These are phyloP conservation scores for Vitrella brassicaformis DNA, from an alignment of 73 alveolate species.

Conservation along the genomic window DNA sequence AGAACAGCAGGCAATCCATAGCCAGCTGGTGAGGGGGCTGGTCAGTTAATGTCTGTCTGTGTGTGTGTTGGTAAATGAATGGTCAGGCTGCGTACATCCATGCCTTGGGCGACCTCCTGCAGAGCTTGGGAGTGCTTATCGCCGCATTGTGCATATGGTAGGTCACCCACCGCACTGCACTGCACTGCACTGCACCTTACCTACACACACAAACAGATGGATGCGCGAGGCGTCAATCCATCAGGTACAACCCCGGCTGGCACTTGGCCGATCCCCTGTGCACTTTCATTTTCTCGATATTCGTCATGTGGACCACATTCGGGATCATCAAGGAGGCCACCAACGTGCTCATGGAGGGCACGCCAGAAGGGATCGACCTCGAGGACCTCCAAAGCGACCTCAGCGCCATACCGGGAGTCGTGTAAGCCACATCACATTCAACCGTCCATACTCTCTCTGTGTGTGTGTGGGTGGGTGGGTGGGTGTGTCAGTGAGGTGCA, in stretches of 20 bases:
- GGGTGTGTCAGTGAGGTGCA: too few species aligned
- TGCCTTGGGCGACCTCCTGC: conserved; percentile 76
- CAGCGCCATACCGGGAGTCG: conserved; percentile 42
- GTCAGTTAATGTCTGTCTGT: too few species aligned
- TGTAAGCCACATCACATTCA: too few species aligned
- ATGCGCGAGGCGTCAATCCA: too few species aligned
- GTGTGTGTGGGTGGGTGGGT: too few species aligned
- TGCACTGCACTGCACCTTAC: too few species aligned
- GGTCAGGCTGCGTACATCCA: conserved; percentile 78
- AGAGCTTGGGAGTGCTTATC: conserved; percentile 78
- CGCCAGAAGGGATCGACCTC: not conserved
- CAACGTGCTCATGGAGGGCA: not conserved
- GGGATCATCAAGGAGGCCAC: not conserved
- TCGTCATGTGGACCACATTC: not conserved
- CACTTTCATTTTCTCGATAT: not conserved
- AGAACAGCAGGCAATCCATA: not conserved
- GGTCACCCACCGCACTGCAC: too few species aligned
- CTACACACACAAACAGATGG: too few species aligned
- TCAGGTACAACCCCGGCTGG: too few species aligned
- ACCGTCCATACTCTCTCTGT: too few species aligned
- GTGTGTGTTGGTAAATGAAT: too few species aligned
- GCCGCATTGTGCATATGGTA: conserved; percentile 54
- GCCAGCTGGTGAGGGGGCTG: not conserved
- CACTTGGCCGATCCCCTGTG: not conserved
- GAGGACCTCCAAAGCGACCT: not conserved